Evolutionary conservation across 169 alveolate genomes (phyloP).

Genomic region (Cyclospora cayetanensis): DNA sequence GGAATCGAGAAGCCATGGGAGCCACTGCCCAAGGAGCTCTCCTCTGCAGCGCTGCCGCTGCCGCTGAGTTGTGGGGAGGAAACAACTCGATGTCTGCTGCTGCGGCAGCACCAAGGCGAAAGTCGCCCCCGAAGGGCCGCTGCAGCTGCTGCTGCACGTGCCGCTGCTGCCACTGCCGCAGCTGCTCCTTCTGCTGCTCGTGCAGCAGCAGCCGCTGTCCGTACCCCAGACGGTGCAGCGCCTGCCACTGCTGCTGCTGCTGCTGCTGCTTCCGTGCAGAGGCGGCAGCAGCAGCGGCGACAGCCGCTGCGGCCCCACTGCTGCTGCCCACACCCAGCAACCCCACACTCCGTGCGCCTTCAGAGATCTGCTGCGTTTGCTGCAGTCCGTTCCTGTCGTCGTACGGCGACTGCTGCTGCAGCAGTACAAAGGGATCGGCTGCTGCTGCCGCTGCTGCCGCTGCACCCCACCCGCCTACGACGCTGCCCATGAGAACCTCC

Average conservation of each 20-base stretch:
- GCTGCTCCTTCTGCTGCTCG: background rate
- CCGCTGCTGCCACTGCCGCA: constrained; percentile 11
- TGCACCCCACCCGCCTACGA: too few species aligned
- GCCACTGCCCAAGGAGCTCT: too few species aligned
- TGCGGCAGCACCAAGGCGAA: background rate
- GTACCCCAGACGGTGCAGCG: constrained; percentile 3
- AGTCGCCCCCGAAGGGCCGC: background rate
- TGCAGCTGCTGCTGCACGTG: constrained; percentile 37
- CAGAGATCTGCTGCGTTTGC: background rate
- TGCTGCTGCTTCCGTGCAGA: background rate
- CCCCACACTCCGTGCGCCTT: background rate
- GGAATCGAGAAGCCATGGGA: too few species aligned
- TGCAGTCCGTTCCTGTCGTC: background rate
- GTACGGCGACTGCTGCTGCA: constrained; percentile 3
- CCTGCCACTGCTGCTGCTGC: constrained; percentile 6
- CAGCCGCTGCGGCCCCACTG: background rate
- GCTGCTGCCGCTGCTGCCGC: constrained; percentile 55
- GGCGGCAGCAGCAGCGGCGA: background rate
- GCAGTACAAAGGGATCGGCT: background rate
- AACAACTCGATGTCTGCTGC: background rate
- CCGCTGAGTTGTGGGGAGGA: constrained; percentile 12
- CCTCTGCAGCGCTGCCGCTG: constrained; percentile 43
- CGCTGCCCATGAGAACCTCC: background rate
- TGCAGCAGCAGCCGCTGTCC: background rate
- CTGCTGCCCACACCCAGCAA: constrained; percentile 9